Percentiles rank a stretch among this genome's conserved stretches.
Evolutionary conservation across 1,139 yeast species (phyloP).

Genomic region (Hyphopichia khmerensis): DNA sequence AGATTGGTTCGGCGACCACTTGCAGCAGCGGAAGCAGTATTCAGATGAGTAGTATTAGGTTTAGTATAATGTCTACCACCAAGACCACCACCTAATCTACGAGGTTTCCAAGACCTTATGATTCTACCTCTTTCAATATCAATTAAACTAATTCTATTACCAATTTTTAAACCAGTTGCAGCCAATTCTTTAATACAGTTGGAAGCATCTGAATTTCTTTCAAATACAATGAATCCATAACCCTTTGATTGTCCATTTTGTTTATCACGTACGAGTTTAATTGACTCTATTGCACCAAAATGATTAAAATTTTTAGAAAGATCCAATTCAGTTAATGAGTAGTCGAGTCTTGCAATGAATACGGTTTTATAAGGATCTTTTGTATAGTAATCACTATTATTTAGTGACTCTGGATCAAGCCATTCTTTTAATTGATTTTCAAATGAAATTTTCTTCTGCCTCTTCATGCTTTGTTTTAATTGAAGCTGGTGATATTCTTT

Average conservation of each 20-base stretch:
- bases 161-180: conserved; percentile 45
- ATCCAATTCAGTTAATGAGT: conserved; percentile 66
- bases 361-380: conserved; percentile 77
- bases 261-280: conserved; percentile 64
- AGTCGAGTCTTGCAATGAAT: conserved; percentile 72
- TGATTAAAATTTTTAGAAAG: conserved; percentile 59
- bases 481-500: neutral
- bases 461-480: neutral
- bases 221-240: conserved; percentile 81
- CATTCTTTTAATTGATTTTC: conserved; percentile 39
- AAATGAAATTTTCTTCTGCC: conserved; percentile 23
- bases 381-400: conserved; percentile 51
- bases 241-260: conserved; percentile 62
- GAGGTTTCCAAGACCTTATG: conserved; percentile 76
- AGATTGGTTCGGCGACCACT: conserved; percentile 31
- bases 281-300: conserved; percentile 70
- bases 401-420: conserved; percentile 52
- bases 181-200: conserved; percentile 59
- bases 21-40: conserved; percentile 58
- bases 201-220: conserved; percentile 55
- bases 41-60: conserved; percentile 38
- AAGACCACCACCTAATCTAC: conserved; percentile 66
- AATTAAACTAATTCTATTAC: conserved; percentile 55
- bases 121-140: conserved; percentile 86
- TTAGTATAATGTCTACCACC: conserved; percentile 58